Conservation (phyloP, 257 asterid species). For the Nicotiana knightiana region DNA sequence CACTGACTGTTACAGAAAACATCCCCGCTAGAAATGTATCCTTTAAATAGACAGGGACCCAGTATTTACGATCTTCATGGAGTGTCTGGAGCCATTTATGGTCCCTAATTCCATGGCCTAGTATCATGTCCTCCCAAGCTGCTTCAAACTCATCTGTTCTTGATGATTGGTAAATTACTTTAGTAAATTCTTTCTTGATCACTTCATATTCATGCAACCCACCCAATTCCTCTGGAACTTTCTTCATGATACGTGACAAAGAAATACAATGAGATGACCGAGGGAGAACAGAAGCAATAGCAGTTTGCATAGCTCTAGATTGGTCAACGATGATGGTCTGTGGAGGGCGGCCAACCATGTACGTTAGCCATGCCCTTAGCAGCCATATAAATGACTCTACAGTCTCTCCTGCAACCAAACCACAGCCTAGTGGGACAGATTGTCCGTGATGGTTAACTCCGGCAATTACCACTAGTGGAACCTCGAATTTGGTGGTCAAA, state of each 20-base stretch:
- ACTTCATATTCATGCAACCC: slow-evolving; percentile 27
- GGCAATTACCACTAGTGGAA: slow-evolving; percentile 44
- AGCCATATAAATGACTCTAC: slow-evolving; percentile 53
- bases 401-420: slow-evolving; percentile 36
- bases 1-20: slow-evolving; percentile 25
- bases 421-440: slow-evolving; percentile 47
- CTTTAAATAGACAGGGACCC: slow-evolving; percentile 55
- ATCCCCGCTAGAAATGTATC: slow-evolving; percentile 40
- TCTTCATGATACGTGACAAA: slow-evolving; percentile 31
- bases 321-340: slow-evolving; percentile 32
- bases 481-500: slow-evolving; percentile 35
- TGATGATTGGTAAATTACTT: slow-evolving; percentile 31
- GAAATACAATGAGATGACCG: slow-evolving; percentile 47
- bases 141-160: slow-evolving; percentile 43
- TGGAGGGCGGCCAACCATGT: slow-evolving; percentile 54
- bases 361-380: slow-evolving; percentile 58
- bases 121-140: slow-evolving; percentile 47
- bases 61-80: slow-evolving; percentile 46
- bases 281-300: slow-evolving; percentile 45
- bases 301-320: slow-evolving; percentile 38
- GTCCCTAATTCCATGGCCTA: slow-evolving; percentile 22
- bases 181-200: slow-evolving; percentile 19
- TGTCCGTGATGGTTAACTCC: slow-evolving; percentile 59
- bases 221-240: slow-evolving; percentile 19
- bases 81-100: slow-evolving; percentile 36